A percentile compares a stretch with the other conserved stretches of the same genome.
phyloP scores from a whole-genome alignment of 768 basidiomycete species.

The Xerocomellus dryophilus region DNA sequence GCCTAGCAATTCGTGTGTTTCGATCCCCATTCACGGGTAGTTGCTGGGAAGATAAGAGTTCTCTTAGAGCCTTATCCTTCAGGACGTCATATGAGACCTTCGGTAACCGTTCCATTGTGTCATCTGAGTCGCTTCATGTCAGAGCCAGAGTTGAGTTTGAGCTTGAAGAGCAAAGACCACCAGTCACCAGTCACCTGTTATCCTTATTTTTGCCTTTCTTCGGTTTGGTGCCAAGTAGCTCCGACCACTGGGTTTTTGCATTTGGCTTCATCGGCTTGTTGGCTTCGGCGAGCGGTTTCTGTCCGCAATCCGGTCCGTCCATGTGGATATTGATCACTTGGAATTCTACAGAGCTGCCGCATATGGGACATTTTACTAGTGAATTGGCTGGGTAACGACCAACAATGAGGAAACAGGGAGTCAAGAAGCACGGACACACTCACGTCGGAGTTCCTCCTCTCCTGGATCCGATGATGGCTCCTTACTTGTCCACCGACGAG shows the following conservation, averaged over 20 bases:
- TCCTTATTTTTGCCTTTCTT: conserved; percentile 45
- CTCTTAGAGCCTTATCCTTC: conserved; percentile 58
- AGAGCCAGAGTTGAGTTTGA: conserved; percentile 17
- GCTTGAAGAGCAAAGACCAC: neutral
- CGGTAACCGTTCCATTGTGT: conserved; percentile 47
- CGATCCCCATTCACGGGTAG: conserved; percentile 54
- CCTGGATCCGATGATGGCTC: conserved; percentile 32
- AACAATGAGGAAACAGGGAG: neutral
- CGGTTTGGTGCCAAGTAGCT: conserved; percentile 32
- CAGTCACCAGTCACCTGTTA: conserved; percentile 14
- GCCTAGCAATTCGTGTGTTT: conserved; percentile 49
- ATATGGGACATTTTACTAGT: conserved; percentile 62
- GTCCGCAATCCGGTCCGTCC: conserved; percentile 50
- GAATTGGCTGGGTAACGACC: conserved; percentile 27
- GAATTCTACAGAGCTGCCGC: conserved; percentile 43
- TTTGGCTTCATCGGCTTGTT: conserved; percentile 25
- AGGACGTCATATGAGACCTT: conserved; percentile 63
- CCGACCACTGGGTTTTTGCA: conserved; percentile 41
- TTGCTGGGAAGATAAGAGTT: conserved; percentile 50
- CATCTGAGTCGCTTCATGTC: conserved; percentile 29
- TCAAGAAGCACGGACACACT: neutral
- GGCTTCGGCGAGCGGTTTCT: conserved; percentile 14
- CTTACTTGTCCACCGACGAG: conserved; percentile 7
- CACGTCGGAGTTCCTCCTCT: conserved; percentile 31
- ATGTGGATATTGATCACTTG: conserved; percentile 61